A percentile compares a stretch with the other conserved stretches of the same genome.
Conservation (phyloP, 495 filamentous ascomycete species). For the Jackrogersella multiformis region DNA sequence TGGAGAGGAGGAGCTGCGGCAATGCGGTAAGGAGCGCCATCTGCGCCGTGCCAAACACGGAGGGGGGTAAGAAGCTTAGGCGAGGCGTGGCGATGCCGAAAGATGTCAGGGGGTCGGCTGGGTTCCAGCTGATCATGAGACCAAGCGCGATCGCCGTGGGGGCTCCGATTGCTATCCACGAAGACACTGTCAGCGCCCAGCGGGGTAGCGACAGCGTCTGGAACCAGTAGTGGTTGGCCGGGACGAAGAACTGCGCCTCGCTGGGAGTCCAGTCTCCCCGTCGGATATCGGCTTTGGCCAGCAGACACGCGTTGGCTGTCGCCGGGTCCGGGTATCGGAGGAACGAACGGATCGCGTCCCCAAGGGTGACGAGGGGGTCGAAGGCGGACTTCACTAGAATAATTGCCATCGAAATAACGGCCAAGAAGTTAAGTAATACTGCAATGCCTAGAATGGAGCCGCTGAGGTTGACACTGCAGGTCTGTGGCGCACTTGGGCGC, state of each 20-base stretch:
- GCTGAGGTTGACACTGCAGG: conserved; percentile 54
- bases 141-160: conserved; percentile 48
- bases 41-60: conserved; percentile 30
- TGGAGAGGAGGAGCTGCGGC: conserved; percentile 53
- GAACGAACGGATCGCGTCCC: conserved; percentile 59
- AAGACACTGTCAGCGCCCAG: conserved; percentile 44
- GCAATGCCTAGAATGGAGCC: conserved; percentile 51
- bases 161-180: conserved; percentile 43
- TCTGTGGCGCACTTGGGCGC: conserved; percentile 36
- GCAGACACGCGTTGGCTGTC: conserved; percentile 49
- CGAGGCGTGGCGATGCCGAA: conserved; percentile 47
- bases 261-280: conserved; percentile 50
- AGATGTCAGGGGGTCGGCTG: conserved; percentile 36
- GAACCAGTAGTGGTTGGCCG: conserved; percentile 54
- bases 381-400: conserved; percentile 47
- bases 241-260: conserved; percentile 52
- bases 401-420: conserved; percentile 46
- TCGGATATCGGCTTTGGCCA: conserved; percentile 53
- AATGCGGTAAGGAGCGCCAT: conserved; percentile 46
- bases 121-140: conserved; percentile 34
- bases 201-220: conserved; percentile 48
- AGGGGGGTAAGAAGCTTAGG: conserved; percentile 38
- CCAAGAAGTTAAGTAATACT: conserved; percentile 52
- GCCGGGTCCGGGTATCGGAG: conserved; percentile 48
- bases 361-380: conserved; percentile 54